Base-by-base conservation (phyloP, 805 yeast species). In the Sugiyamaella lignohabitans region DNA sequence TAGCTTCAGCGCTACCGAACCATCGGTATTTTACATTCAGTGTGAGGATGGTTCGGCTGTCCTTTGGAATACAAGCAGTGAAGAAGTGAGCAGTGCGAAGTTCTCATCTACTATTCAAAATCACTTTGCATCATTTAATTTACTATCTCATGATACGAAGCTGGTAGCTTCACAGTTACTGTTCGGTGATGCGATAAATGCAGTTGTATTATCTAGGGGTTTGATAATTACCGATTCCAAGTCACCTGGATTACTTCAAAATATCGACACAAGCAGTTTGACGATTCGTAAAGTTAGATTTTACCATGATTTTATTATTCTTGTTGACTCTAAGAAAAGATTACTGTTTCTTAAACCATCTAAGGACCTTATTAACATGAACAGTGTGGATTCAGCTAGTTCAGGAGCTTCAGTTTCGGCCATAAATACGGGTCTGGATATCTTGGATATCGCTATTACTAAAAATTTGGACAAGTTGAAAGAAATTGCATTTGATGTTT, bases 401-500 rank as follows among this genome's bases (percentile, higher is more conserved):
- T 27, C 32, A 8, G 14, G 14, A 8, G 32, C 32, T 8, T 27
- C 32, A 27, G 14, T 27, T 8, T 27, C 32, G 14, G 32, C 32
- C 14, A 27, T 27, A 27, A 27, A 27, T 27, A 27, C 32, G 14
- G 48, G 42, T 1, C 17, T 47, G 24, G 42, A 46, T 8, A 39
- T 53, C 10, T 22, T 45, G n/a, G 45, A 48, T 32, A 17, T 53
- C 6, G 23, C 36, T 8, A 43, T 49, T 34, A 46, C 54, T 18
- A 29, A 44, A 30, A 53, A 47, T 35, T 24, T 46, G 17, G 54
- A 51, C 8, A 36, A 38, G n/a, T n/a, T 14, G 22, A 19, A 40
- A 3, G 38, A 30, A 4, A 38, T 43, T 14, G 48, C 46, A 1
- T 51, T 51, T 39, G 58, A 55, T 27, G 38, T 48, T 11, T 55